Evolutionary conservation across 148 eudicot species (phyloP).

Genomic region (Suaeda aralocaspica): DNA sequence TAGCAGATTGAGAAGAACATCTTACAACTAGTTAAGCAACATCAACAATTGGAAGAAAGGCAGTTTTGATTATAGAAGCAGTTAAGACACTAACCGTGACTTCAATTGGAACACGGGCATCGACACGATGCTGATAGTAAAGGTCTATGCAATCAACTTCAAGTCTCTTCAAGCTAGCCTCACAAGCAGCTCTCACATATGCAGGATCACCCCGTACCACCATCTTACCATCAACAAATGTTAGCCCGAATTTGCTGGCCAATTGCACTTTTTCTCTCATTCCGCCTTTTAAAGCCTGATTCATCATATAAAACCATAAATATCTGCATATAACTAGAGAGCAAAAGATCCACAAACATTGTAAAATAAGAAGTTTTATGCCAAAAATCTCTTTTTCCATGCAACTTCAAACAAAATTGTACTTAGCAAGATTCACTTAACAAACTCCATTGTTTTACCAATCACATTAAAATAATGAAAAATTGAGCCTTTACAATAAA

Average conservation of each 20-base stretch:
- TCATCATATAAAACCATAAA: background rate
- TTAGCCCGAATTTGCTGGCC: conserved; percentile 32
- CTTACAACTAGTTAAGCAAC: too few relatives aligned
- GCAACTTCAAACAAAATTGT: background rate
- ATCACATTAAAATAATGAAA: background rate
- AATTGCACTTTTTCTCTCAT: conserved; percentile 31
- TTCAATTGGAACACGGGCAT: conserved; percentile 36
- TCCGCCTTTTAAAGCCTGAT: conserved; percentile 32
- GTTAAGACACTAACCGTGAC: conserved; percentile 27
- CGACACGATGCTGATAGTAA: conserved; percentile 38
- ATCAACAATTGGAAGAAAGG: too few relatives aligned
- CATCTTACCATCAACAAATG: conserved; percentile 9
- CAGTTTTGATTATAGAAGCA: background rate
- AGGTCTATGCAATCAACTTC: conserved; percentile 36
- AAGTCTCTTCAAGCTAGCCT: conserved; percentile 41
- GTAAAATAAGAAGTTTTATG: background rate
- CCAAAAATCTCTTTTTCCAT: background rate
- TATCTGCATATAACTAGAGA: background rate
- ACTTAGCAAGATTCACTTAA: too few relatives aligned
- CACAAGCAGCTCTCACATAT: conserved; percentile 35
- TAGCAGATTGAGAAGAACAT: too few relatives aligned
- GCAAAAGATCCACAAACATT: background rate
- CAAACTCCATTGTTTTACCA: too few relatives aligned
- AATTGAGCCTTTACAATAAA: background rate
- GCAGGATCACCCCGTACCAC: conserved; percentile 29